Percentiles rank a stretch among this genome's conserved stretches.
Conservation (phyloP, 352 stramenopile genomes). For the Aphanomyces cochlioides region DNA sequence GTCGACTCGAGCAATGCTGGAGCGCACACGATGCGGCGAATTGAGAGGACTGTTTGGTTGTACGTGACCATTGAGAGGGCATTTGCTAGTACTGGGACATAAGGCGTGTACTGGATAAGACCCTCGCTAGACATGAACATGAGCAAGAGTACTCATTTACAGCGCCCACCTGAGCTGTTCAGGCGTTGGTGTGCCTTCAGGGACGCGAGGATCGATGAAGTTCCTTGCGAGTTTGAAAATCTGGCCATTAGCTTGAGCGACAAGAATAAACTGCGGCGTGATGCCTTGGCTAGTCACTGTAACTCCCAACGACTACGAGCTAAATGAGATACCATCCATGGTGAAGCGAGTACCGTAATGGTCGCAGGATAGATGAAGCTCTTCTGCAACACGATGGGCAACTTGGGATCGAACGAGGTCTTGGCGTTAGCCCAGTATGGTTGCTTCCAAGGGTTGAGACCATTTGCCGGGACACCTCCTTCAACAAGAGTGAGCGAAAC, state of each 20-base stretch:
- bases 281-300: slow-evolving; percentile 93
- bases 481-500: slow-evolving; percentile 92
- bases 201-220: slow-evolving; percentile 92
- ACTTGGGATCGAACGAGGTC: slow-evolving; percentile 88
- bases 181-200: slow-evolving; percentile 85
- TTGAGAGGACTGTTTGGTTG: slow-evolving; percentile 84
- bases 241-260: slow-evolving; percentile 89
- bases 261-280: slow-evolving; percentile 90
- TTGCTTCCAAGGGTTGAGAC: slow-evolving; percentile 91
- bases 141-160: not conserved
- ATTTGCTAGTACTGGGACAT: slow-evolving; percentile 86
- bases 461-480: slow-evolving; percentile 93
- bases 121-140: slow-evolving; percentile 50
- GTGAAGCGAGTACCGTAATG: slow-evolving; percentile 55
- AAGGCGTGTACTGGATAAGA: slow-evolving; percentile 82
- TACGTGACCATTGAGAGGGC: slow-evolving; percentile 87
- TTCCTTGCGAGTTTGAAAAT: slow-evolving; percentile 91
- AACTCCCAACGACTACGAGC: slow-evolving; percentile 75
- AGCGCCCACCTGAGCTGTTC: slow-evolving; percentile 59
- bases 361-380: slow-evolving; percentile 91
- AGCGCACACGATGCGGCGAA: slow-evolving; percentile 60
- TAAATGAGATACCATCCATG: not conserved
- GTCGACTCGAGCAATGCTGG: slow-evolving; percentile 93
- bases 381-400: slow-evolving; percentile 92
- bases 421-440: slow-evolving; percentile 86